Conservation (phyloP, 2,329 filamentous ascomycete species). For the Fusarium heterosporum region DNA sequence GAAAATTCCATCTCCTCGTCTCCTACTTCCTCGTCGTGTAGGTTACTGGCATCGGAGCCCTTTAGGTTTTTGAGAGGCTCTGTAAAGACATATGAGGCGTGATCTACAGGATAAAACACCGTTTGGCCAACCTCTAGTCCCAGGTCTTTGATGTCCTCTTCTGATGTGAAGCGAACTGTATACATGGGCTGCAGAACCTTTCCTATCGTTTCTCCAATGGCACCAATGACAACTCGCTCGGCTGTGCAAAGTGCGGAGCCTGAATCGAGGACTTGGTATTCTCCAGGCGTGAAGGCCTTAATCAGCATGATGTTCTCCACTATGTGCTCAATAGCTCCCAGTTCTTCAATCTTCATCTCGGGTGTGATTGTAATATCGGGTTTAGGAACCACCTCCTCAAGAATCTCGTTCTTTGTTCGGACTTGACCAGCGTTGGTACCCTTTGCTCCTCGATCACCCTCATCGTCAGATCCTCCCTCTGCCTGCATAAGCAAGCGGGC, state of each 20-base stretch:
- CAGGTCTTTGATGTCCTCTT: conserved; percentile 74
- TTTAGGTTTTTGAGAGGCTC: conserved; percentile 82
- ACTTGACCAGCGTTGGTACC: conserved; percentile 61
- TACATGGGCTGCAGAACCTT: conserved; percentile 89
- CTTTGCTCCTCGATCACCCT: conserved; percentile 65
- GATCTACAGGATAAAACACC: conserved; percentile 82
- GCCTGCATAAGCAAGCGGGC: conserved; percentile 87
- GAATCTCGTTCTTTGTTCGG: conserved; percentile 84
- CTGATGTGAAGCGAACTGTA: conserved; percentile 78
- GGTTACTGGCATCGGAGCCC: conserved; percentile 92
- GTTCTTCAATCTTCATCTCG: conserved; percentile 79
- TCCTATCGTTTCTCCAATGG: conserved; percentile 86
- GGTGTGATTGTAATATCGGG: conserved; percentile 82
- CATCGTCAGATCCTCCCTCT: conserved; percentile 83
- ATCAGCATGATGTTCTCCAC: conserved; percentile 85
- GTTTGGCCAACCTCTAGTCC: conserved; percentile 76
- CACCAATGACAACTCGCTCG: conserved; percentile 81
- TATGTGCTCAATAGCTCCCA: conserved; percentile 80
- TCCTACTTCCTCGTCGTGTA: conserved; percentile 90
- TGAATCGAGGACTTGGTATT: conserved; percentile 85
- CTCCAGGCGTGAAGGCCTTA: conserved; percentile 80
- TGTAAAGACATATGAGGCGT: conserved; percentile 89
- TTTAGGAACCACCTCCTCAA: conserved; percentile 73
- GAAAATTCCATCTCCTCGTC: conserved; percentile 95
- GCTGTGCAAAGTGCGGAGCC: conserved; percentile 85